Evolutionary conservation across 768 basidiomycete species (phyloP), one percentile per base, ranked within the genome.

Genomic region (Amanita molliuscula): DNA sequence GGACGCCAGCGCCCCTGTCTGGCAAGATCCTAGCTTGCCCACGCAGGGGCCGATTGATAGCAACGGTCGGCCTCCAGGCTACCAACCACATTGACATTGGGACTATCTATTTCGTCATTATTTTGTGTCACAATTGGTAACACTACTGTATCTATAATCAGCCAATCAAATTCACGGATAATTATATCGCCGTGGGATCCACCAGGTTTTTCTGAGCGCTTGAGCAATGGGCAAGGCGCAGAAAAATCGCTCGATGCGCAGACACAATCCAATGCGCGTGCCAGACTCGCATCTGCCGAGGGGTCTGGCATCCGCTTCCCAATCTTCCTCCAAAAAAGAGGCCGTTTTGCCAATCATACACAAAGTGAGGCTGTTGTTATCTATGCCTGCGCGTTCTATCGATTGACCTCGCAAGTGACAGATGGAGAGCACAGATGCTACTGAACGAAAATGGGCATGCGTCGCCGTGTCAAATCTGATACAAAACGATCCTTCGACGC

Each of bases 381-480:
- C 11, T 36, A 13, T n/a, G n/a, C n/a, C 37, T 21, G 29, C 34
- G 10, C 31, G 42, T 21, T 36, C 35, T 13, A 52, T 55, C 10
- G 45, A 41, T 44, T 36, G 16, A 23, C 36, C 46, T 34, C 40
- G 40, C 56, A 40, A 16, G 45, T 37, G 29, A 1, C 59, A 90
- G 88, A 82, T 92, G 75, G 78, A 82, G 58, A 81, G 82, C 63
- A 57, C 79, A 4, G 90, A 95, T 56, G 73, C 77, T 6, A 67
- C 75, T 1, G 94, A 97, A 56, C 79, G 94, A 47, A 89, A 90
- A 62, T 96, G 91, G 93, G 91, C 93, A 3, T 95, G 93, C 62
- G 91, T 93, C 20, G 92, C 93, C 1, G 86, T 95, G n/a, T 92
- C 89, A 9, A 95, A 90, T 64, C 70, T 97, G 44, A 95, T 95